These are phyloP conservation scores for Botryobasidium botryosum DNA, from an alignment of 768 basidiomycete species.

Conservation along the genomic window DNA sequence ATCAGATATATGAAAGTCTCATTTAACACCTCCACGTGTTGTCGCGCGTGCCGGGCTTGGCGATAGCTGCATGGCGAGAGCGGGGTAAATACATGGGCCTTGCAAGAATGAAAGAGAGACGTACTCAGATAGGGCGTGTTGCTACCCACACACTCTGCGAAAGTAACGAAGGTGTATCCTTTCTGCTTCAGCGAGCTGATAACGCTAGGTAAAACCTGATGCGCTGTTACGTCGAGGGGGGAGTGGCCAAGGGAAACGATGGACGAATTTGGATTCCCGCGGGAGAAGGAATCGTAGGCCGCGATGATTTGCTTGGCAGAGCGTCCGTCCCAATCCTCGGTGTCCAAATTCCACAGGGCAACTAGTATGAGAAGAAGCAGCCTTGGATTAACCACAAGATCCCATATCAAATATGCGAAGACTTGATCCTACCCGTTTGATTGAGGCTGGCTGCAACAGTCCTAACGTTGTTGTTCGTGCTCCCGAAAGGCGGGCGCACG, in stretches of 20 bases:
- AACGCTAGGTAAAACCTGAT: conserved; percentile 15
- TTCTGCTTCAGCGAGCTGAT: conserved; percentile 11
- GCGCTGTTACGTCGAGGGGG: conserved; percentile 1
- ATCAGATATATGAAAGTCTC: no score
- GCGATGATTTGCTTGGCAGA: background rate
- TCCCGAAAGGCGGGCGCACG: conserved; percentile 8
- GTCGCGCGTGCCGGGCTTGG: no score
- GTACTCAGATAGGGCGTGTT: conserved; percentile 2
- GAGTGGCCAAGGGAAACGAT: background rate
- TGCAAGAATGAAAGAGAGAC: no score
- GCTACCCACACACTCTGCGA: conserved; percentile 16
- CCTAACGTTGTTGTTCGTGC: background rate
- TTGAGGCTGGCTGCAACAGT: background rate
- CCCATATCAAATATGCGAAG: no score
- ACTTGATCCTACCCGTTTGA: no score
- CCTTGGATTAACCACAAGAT: no score
- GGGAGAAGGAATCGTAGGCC: background rate
- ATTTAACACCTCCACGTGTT: no score
- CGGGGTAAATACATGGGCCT: no score
- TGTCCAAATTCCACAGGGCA: conserved; percentile 10
- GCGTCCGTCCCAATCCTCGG: conserved; percentile 6
- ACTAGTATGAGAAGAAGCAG: no score
- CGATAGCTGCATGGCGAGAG: no score
- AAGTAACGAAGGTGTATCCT: conserved; percentile 17
- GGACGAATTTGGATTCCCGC: no score